These are phyloP conservation scores for Emericellopsis atlantica DNA, from an alignment of 2,329 filamentous ascomycete genomes.

Conservation along the genomic window DNA sequence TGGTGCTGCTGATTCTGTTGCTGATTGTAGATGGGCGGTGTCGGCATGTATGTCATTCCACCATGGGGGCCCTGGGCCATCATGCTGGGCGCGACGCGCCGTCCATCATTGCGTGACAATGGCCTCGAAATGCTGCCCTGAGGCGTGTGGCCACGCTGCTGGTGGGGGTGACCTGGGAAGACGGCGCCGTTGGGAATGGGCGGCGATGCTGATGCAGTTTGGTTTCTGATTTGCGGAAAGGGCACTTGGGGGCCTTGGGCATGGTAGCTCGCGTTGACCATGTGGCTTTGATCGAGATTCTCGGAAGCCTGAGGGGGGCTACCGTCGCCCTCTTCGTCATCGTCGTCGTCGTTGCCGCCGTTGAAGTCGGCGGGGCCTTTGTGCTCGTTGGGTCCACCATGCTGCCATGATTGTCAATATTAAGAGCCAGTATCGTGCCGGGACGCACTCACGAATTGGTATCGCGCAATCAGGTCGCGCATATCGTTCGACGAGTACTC, in stretches of 20 bases:
- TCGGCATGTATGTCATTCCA: slow-evolving; percentile 74
- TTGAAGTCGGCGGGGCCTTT: slow-evolving; percentile 91
- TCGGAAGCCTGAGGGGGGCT: slow-evolving; percentile 56
- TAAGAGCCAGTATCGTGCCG: slow-evolving; percentile 1
- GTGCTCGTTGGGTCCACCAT: slow-evolving; percentile 86
- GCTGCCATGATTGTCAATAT: slow-evolving; percentile 37
- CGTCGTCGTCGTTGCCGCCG: slow-evolving; percentile 77
- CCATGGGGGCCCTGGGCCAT: slow-evolving; percentile 40
- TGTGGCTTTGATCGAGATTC: slow-evolving; percentile 27
- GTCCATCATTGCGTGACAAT: slow-evolving; percentile 67
- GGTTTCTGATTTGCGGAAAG: slow-evolving; percentile 63
- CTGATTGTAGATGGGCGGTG: slow-evolving; percentile 74
- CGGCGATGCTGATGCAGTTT: slow-evolving; percentile 65
- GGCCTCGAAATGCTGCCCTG: slow-evolving; percentile 58
- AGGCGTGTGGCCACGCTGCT: slow-evolving; percentile 62
- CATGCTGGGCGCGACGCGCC: slow-evolving; percentile 63
- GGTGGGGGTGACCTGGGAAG: slow-evolving; percentile 39
- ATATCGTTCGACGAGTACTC: slow-evolving; percentile 95
- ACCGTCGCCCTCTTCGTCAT: slow-evolving; percentile 55
- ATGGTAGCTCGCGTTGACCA: slow-evolving; percentile 4
- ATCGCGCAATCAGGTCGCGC: slow-evolving; percentile 75
- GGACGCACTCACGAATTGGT: slow-evolving; percentile 66
- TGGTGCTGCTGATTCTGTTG: slow-evolving; percentile 24
- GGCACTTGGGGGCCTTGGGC: slow-evolving; percentile 26
- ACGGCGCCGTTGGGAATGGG: slow-evolving; percentile 70